Conservation (phyloP, 2,329 filamentous ascomycete species). For the Periconia sp. region DNA sequence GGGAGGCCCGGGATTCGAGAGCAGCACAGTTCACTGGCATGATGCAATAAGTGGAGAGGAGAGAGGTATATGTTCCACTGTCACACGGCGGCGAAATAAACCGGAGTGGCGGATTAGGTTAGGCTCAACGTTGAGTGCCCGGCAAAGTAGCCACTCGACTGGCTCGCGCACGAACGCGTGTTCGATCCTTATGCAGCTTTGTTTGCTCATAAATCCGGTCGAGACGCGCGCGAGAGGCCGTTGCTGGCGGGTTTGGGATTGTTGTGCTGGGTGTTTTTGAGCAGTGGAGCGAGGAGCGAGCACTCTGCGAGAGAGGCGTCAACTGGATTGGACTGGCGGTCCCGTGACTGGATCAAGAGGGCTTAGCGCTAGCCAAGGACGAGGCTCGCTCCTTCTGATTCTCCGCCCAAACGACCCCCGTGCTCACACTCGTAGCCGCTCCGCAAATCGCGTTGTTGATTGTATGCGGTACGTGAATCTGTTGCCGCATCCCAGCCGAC, state of each 20-base stretch:
- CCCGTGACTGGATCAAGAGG: conserved; percentile 2
- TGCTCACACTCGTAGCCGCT: conserved; percentile 5
- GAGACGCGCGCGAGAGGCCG: not conserved
- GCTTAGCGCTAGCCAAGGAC: conserved; percentile 1
- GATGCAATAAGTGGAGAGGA: conserved; percentile 44
- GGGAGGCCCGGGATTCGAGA: conserved; percentile 3
- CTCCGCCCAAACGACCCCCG: conserved; percentile 28
- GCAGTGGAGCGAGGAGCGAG: too few species aligned
- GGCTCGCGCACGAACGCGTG: conserved; percentile 27
- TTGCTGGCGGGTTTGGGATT: conserved; percentile 3
- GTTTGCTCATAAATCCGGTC: conserved; percentile 5
- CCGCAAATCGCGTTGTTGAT: conserved; percentile 34
- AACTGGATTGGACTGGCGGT: not conserved
- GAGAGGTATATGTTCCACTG: conserved; percentile 31
- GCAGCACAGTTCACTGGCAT: conserved; percentile 7
- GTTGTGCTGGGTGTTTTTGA: not conserved
- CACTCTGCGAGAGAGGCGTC: not conserved
- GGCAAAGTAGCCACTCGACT: conserved; percentile 41
- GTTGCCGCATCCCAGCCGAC: conserved; percentile 30
- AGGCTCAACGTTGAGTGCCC: conserved; percentile 38
- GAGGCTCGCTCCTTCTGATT: conserved; percentile 5
- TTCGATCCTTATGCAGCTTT: conserved; percentile 21
- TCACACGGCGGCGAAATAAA: conserved; percentile 37
- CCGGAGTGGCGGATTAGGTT: conserved; percentile 35
- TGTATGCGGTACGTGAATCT: conserved; percentile 36